Evolutionary conservation across 2,329 filamentous ascomycete species (phyloP).

Genomic region (Colletotrichum neosansevieriae): DNA sequence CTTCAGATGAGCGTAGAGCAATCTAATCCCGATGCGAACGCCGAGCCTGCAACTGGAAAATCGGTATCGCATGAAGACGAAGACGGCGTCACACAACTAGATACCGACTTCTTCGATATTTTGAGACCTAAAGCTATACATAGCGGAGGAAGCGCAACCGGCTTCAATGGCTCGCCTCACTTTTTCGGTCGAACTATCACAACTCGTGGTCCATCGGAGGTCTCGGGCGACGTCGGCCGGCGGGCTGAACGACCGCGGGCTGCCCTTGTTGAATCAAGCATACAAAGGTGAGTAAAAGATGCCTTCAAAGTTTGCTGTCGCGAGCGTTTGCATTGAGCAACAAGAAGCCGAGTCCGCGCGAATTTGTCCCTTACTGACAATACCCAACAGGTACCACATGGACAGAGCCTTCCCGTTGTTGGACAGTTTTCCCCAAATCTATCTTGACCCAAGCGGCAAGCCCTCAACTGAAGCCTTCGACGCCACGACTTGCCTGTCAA

Average conservation of each 20-base stretch:
- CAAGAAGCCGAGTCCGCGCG: no score
- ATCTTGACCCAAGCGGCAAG: constrained; percentile 59
- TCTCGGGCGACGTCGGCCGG: constrained; percentile 40
- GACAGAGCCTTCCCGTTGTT: constrained; percentile 79
- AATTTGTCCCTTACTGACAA: not conserved
- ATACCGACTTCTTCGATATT: constrained; percentile 48
- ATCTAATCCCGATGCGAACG: constrained; percentile 23
- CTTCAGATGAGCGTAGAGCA: constrained; percentile 73
- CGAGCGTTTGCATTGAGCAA: no score
- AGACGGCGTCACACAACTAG: constrained; percentile 46
- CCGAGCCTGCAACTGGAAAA: constrained; percentile 26
- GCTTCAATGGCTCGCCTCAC: constrained; percentile 43
- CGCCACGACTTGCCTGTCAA: constrained; percentile 73
- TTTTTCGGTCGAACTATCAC: constrained; percentile 59
- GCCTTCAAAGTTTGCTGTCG: no score
- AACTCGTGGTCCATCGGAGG: constrained; percentile 42
- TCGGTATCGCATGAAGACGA: constrained; percentile 47
- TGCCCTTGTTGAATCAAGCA: constrained; percentile 27
- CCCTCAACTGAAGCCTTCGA: constrained; percentile 56
- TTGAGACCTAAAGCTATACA: constrained; percentile 33
- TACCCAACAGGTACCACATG: constrained; percentile 59
- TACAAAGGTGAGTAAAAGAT: constrained; percentile 18
- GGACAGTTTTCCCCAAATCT: constrained; percentile 86
- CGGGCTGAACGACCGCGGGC: not conserved
- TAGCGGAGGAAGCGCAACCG: constrained; percentile 17